Conservation (phyloP, 2,329 filamentous ascomycete genomes). For the Exophiala xenobiotica region DNA sequence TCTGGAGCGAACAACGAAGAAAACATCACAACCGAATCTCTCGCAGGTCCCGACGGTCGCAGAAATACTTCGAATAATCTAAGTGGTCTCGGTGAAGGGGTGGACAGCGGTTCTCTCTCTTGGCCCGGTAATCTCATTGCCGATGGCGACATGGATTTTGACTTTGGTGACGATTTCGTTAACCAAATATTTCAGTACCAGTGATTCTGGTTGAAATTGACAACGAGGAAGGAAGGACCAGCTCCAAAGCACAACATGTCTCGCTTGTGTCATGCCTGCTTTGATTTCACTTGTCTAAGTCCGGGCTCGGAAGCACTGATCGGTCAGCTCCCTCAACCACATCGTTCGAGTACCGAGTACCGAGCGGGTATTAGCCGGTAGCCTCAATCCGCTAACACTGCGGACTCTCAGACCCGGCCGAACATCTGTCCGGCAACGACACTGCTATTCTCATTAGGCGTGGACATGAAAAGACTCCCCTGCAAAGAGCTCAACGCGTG, state of each 20-base stretch:
- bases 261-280: too few species aligned
- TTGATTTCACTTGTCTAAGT: too few species aligned
- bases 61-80: constrained; percentile 10
- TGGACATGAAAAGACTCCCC: constrained; percentile 5
- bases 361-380: background rate
- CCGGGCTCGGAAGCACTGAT: too few species aligned
- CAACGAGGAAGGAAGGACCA: too few species aligned
- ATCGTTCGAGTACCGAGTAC: background rate
- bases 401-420: background rate
- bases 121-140: constrained; percentile 1
- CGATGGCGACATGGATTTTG: constrained; percentile 8
- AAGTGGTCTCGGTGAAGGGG: constrained; percentile 8
- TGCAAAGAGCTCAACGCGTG: background rate
- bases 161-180: constrained; percentile 12
- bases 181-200: constrained; percentile 14
- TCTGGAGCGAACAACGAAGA: constrained; percentile 10
- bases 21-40: constrained; percentile 10
- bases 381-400: background rate
- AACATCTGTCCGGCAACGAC: background rate
- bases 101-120: constrained; percentile 11
- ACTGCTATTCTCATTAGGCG: background rate
- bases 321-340: too few species aligned
- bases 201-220: too few species aligned
- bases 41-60: constrained; percentile 10
- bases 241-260: too few species aligned